Evolutionary conservation across 2,329 filamentous ascomycete species (phyloP), one percentile per base, ranked within the genome.

Genomic region (Apiospora arundinis): DNA sequence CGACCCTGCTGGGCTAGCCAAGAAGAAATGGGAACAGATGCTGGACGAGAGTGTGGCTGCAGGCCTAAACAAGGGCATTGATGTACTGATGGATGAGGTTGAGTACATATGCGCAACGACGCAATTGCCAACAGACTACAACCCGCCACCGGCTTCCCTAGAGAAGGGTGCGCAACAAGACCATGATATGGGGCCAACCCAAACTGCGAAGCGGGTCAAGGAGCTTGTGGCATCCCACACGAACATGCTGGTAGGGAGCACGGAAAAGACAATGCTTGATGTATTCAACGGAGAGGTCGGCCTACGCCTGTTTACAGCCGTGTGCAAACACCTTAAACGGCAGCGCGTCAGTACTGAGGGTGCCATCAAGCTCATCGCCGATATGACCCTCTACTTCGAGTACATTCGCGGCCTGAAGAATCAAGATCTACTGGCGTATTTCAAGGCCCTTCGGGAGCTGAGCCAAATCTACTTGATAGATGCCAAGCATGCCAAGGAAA

Each of bases 11-110:
- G 93, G 93, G 44, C 92, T 98, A 76, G 95, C 96, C 74, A 99
- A 99, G 89, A 98, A 98, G 85, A 95, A 94, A 75, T 99, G 98
- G 77, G 96, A 99, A 85, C 95, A 98, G 80, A 97, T 98, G 93
- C 91, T 99, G 1, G 96, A 99, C 79, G 96, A 98, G 82, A 93
- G 94, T 72, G 96, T 99, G 9, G 96, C 96, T 4, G 95, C 95
- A 11, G 97, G 97, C 1, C 85, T 99, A 74, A 98, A 98, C 82
- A 98, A 97, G 84, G 96, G 96, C 74, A 98, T 99, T 74, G 95
- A 99, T 78, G 96, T 98, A 71, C 89, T 99, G 60, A 98, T 99
- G 93, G 95, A 97, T 77, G 96, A 99, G 83, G 95, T 98, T 40
- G 96, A 99, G 81, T 98, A 97, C 79, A 89, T 99, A 46, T 95